phyloP scores from a whole-genome alignment of 345 rosid genomes.

The Camelina laxa region DNA sequence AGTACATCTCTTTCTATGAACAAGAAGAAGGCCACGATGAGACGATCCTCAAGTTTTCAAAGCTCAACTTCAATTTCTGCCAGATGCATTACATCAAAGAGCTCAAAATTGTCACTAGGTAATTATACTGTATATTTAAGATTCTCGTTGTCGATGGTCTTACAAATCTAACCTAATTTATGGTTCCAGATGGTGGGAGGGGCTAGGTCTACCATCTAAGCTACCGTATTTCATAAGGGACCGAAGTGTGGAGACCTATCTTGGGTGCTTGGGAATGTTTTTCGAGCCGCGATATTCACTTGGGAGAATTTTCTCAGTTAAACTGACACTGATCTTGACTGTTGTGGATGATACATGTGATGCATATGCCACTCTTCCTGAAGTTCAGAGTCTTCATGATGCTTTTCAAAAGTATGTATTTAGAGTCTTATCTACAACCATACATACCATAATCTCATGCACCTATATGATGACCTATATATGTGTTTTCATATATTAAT shows the following conservation, averaged over 20 bases:
- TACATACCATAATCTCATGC: too few species aligned
- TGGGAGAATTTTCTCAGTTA: slow-evolving; percentile 1
- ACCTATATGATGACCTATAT: too few species aligned
- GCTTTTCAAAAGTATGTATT: slow-evolving; percentile 13
- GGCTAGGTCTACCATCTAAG: slow-evolving; percentile 7
- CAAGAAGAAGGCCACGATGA: too few species aligned
- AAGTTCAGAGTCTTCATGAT: neutral
- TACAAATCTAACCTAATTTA: too few species aligned
- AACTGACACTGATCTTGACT: neutral
- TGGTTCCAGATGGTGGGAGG: slow-evolving; percentile 9
- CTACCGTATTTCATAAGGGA: slow-evolving; percentile 5
- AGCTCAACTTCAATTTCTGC: too few species aligned
- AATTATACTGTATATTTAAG: too few species aligned
- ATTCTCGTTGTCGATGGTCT: too few species aligned
- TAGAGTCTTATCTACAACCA: neutral
- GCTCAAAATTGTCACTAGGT: too few species aligned
- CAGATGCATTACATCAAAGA: too few species aligned
- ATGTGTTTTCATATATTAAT: too few species aligned
- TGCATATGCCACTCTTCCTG: slow-evolving; percentile 28
- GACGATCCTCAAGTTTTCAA: too few species aligned
- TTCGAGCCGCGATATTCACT: slow-evolving; percentile 19
- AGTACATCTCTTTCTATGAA: too few species aligned
- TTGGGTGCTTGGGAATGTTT: neutral
- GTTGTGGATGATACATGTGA: slow-evolving; percentile 24
- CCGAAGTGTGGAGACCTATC: neutral